A percentile compares a stretch with the other conserved stretches of the same genome.
Evolutionary conservation across 495 filamentous ascomycete genomes (phyloP).

Genomic region (Tuber brumale): DNA sequence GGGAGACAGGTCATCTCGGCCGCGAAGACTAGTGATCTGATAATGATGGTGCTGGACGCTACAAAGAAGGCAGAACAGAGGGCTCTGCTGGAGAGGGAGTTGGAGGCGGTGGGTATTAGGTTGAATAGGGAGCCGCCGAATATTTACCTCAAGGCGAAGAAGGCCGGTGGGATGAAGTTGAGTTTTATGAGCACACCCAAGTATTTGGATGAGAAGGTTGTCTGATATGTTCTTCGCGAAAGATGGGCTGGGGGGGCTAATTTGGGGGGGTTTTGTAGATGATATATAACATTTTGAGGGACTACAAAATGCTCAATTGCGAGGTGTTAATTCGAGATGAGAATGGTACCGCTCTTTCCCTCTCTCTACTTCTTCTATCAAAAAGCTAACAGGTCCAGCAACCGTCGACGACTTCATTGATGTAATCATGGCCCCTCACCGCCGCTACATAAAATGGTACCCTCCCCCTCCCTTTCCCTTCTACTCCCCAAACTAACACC

Average conservation of each 20-base stretch:
- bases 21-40: conserved; percentile 97
- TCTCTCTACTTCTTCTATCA: neutral
- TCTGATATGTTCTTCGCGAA: neutral
- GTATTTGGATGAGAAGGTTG: conserved; percentile 73
- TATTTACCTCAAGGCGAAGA: conserved; percentile 97
- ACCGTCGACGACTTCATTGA: conserved; percentile 99
- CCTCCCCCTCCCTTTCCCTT: neutral
- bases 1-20: conserved; percentile 96
- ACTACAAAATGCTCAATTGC: conserved; percentile 98
- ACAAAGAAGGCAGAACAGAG: conserved; percentile 95
- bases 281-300: conserved; percentile 88
- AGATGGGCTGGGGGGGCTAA: conserved; percentile 4
- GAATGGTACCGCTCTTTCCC: conserved; percentile 51
- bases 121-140: conserved; percentile 94
- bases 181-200: conserved; percentile 88
- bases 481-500: conserved; percentile 6
- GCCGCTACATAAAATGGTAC: conserved; percentile 81
- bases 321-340: conserved; percentile 95
- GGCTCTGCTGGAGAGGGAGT: conserved; percentile 78
- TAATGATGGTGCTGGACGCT: conserved; percentile 95
- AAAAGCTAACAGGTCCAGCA: conserved; percentile 46
- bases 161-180: conserved; percentile 97
- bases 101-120: conserved; percentile 94
- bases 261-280: conserved; percentile 48
- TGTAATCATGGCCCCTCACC: conserved; percentile 97